A percentile compares a stretch with the other conserved stretches of the same genome.
These are phyloP conservation scores for Cyberlindnera samutprakarnensis DNA, from an alignment of 805 yeast genomes.

Conservation along the genomic window DNA sequence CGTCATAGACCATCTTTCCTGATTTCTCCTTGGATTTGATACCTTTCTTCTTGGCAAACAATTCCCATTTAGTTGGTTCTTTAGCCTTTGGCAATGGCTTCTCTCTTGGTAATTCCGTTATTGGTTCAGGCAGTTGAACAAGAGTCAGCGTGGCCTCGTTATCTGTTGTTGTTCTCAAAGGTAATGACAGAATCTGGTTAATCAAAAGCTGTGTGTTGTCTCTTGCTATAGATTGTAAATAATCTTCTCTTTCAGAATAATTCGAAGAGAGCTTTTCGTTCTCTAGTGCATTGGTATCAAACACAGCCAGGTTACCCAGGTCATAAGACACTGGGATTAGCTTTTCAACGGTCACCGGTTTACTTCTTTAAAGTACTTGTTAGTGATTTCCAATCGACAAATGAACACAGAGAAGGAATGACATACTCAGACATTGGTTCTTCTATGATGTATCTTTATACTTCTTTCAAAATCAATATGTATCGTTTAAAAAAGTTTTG, in stretches of 20 bases:
- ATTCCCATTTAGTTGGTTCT: slow-evolving; percentile 94
- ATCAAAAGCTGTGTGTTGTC: slow-evolving; percentile 89
- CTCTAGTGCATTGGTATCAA: slow-evolving; percentile 84
- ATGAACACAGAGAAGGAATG: background rate
- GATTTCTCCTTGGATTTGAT: slow-evolving; percentile 83
- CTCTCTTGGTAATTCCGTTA: slow-evolving; percentile 82
- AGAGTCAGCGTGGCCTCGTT: slow-evolving; percentile 56
- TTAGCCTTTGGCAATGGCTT: slow-evolving; percentile 91
- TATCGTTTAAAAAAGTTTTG: no score
- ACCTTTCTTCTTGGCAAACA: slow-evolving; percentile 93
- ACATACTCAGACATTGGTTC: slow-evolving; percentile 5
- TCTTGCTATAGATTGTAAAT: slow-evolving; percentile 62
- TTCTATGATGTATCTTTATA: no score
- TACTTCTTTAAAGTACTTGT: slow-evolving; percentile 14
- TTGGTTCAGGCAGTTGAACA: slow-evolving; percentile 77
- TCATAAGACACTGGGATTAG: slow-evolving; percentile 86
- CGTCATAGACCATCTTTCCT: slow-evolving; percentile 86
- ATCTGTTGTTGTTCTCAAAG: slow-evolving; percentile 81
- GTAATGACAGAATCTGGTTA: slow-evolving; percentile 85
- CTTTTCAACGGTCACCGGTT: slow-evolving; percentile 85
- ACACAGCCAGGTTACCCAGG: slow-evolving; percentile 83
- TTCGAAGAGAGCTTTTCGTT: slow-evolving; percentile 41
- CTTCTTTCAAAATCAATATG: no score
- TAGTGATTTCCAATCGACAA: no score
- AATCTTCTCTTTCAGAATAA: slow-evolving; percentile 54